Evolutionary conservation across 306 rosid species (phyloP), one percentile per base, ranked within the genome.

Genomic region (Cicer bijugum): DNA sequence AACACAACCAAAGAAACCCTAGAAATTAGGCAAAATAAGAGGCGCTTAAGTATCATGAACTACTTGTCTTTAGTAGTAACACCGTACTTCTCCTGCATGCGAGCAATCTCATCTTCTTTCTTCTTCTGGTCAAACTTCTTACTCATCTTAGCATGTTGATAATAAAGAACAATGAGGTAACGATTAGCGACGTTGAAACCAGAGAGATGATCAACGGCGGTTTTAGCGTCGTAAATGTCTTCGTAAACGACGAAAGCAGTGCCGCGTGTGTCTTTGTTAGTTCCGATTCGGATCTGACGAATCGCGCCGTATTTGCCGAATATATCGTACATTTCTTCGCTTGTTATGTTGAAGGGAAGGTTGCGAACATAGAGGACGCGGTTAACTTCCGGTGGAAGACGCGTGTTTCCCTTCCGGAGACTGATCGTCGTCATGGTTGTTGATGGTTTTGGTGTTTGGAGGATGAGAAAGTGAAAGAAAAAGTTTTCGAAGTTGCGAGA

Each of bases 291-390:
- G 47, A 91, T 94, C 95, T 94, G 99, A 20, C 99, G 88, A 12
- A 94, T 94, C 10, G 97, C 99, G 0, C 99, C 99, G 89, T 94
- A 91, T 62, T 94, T 94, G 55, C 99, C 99, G 67, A 94, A 91
- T 9, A 94, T 94, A 35, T 94, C 99, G 88, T 94, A 94, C 99
- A 94, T 94, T 91, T 94, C 99, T 66, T 94, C 97, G 85, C 99
- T 91, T 2, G 99, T 87, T 9, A 94, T 94, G 86, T 91, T 94
- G 89, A 94, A 94, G 0, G 99, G 99, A 1, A 94, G 89, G 80
- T 94, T 94, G 0, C 99, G 82, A 0, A 94, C 97, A 75, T 91
- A 94, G 23, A 94, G 88, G 1, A 89, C 97, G 44, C 95, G 89
- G 82, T 94, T 91, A 8, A 94, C 99, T 81, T 94, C 99, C 80